Conservation (phyloP, 1,284 basidiomycete species). For the Golubevia pallescens region DNA sequence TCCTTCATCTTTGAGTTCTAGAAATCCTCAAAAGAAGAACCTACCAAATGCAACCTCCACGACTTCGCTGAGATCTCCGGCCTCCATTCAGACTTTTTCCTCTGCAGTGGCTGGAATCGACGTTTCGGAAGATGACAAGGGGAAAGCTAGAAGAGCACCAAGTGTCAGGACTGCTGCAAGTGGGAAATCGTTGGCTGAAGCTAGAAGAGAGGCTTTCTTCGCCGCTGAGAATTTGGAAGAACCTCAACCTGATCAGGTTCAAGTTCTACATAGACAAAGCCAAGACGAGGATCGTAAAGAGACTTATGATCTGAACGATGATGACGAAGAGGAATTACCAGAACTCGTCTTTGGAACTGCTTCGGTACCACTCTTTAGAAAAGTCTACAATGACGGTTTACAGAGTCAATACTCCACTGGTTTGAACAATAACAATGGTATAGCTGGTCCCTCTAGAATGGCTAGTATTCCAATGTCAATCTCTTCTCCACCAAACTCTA, state of each 20-base stretch:
- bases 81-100: neutral
- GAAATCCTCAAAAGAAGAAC: neutral
- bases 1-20: constrained; percentile 17
- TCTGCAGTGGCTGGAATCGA: constrained; percentile 21
- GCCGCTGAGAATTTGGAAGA: constrained; percentile 18
- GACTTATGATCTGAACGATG: constrained; percentile 22
- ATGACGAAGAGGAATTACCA: constrained; percentile 50
- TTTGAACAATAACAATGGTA: neutral
- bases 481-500: no score
- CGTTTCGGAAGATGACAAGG: constrained; percentile 7
- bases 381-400: neutral
- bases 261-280: neutral
- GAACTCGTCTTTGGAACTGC: constrained; percentile 55
- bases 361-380: constrained; percentile 39
- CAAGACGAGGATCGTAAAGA: constrained; percentile 11
- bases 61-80: neutral
- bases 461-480: neutral
- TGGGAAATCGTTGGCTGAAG: constrained; percentile 34
- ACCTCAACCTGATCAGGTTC: neutral
- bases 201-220: constrained; percentile 46
- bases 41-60: neutral
- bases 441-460: neutral
- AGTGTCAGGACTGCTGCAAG: constrained; percentile 36
- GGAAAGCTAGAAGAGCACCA: constrained; percentile 25
- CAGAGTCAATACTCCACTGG: no score